These are phyloP conservation scores for Phaeosphaeriaceae sp. DNA, from an alignment of 2,329 filamentous ascomycete species.

Conservation along the genomic window DNA sequence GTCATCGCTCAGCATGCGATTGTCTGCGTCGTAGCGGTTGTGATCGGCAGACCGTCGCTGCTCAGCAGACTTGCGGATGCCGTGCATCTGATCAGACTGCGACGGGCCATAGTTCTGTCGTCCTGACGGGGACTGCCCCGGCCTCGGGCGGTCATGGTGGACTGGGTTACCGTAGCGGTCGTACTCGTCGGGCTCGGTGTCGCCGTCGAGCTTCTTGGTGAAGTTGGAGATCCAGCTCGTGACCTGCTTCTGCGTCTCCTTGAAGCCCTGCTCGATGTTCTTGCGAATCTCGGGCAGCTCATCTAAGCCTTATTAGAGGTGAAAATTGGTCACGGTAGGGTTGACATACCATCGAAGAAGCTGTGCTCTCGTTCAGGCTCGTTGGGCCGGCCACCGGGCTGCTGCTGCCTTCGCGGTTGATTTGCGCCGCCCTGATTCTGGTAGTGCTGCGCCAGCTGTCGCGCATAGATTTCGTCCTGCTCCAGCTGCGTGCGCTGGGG, in stretches of 20 bases:
- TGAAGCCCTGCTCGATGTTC: constrained; percentile 91
- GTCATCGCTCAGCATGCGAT: constrained; percentile 86
- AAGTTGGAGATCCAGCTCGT: constrained; percentile 91
- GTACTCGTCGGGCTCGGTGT: constrained; percentile 76
- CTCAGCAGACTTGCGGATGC: constrained; percentile 50
- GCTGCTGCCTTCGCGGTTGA: constrained; percentile 51
- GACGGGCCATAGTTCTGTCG: constrained; percentile 49
- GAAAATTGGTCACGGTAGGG: neutral
- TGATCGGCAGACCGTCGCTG: constrained; percentile 79
- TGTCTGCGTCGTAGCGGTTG: constrained; percentile 93
- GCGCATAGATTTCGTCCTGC: constrained; percentile 88
- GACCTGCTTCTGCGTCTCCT: constrained; percentile 91
- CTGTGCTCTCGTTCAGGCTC: constrained; percentile 74
- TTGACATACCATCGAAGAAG: constrained; percentile 76
- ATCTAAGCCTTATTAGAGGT: constrained; percentile 60
- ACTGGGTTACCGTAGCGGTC: constrained; percentile 62
- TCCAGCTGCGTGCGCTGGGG: constrained; percentile 82
- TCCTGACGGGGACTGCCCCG: constrained; percentile 35
- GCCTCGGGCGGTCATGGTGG: constrained; percentile 13
- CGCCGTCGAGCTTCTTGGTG: constrained; percentile 93
- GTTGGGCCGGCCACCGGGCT: constrained; percentile 63
- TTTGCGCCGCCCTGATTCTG: constrained; percentile 53
- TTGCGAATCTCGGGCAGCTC: constrained; percentile 92
- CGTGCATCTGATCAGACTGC: constrained; percentile 49
- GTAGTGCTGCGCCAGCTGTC: constrained; percentile 92